A percentile compares a stretch with the other conserved stretches of the same genome.
These are phyloP conservation scores for Diaporthe vaccinii DNA, from an alignment of 2,329 filamentous ascomycete species.

Conservation along the genomic window DNA sequence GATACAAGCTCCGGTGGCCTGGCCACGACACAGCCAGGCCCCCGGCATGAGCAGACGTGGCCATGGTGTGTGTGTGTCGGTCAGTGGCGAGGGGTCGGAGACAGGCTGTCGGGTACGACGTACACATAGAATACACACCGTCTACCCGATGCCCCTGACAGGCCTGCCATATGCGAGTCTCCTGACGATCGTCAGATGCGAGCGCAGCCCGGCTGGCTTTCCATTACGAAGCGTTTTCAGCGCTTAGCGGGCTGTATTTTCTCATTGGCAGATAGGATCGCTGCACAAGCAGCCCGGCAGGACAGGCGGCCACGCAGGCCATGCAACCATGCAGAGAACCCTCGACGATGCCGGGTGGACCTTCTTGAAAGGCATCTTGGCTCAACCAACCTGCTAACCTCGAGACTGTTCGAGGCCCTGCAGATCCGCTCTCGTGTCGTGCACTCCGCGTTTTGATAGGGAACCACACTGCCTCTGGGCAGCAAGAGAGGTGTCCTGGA, in stretches of 20 bases:
- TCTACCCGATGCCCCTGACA: conserved; percentile 26
- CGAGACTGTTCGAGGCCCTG: conserved; percentile 23
- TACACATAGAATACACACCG: conserved; percentile 26
- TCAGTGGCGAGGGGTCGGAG: conserved; percentile 6
- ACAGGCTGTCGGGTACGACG: conserved; percentile 18
- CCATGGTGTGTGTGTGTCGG: conserved; percentile 15
- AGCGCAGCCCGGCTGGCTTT: conserved; percentile 17
- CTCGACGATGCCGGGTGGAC: conserved; percentile 21
- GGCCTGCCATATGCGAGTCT: conserved; percentile 28
- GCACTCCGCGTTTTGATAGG: conserved; percentile 31
- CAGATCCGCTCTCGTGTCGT: conserved; percentile 27
- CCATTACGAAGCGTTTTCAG: conserved; percentile 35
- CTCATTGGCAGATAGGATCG: conserved; percentile 36
- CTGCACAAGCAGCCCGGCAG: conserved; percentile 24
- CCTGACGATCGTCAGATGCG: conserved; percentile 41
- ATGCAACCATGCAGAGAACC: conserved; percentile 20
- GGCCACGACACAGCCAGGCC: conserved; percentile 6
- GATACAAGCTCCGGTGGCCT: background rate
- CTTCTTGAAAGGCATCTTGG: conserved; percentile 13
- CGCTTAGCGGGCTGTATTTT: conserved; percentile 40
- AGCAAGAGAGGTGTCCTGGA: conserved; percentile 1
- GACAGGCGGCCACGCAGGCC: conserved; percentile 33
- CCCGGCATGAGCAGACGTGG: conserved; percentile 17
- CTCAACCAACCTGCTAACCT: conserved; percentile 13
- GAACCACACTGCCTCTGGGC: conserved; percentile 25